Evolutionary conservation across 345 rosid species (phyloP).

Genomic region (Aethionema arabicum): DNA sequence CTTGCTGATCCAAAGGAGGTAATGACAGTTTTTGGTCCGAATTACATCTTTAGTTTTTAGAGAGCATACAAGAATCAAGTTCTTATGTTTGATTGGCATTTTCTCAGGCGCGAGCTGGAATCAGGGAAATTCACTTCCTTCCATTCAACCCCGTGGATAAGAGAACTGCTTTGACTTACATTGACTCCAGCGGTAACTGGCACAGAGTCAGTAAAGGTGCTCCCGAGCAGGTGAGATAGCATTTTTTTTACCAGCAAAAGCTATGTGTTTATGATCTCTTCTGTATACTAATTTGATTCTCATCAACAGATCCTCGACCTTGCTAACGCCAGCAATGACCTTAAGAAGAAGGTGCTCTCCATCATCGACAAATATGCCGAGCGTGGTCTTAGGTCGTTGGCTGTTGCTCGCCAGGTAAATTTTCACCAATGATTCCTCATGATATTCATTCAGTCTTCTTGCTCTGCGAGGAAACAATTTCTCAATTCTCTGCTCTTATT

Average conservation of each 20-base stretch:
- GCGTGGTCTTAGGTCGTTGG: slow-evolving; percentile 95
- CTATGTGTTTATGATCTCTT: background rate
- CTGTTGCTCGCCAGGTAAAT: slow-evolving; percentile 84
- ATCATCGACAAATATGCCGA: slow-evolving; percentile 93
- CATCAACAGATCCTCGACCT: slow-evolving; percentile 62
- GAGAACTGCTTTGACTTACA: slow-evolving; percentile 84
- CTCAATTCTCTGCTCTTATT: slow-evolving; percentile 5
- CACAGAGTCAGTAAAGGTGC: slow-evolving; percentile 88
- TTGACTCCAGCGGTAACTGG: slow-evolving; percentile 70
- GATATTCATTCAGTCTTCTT: slow-evolving; percentile 1
- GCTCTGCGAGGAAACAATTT: slow-evolving; percentile 12
- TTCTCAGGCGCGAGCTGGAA: slow-evolving; percentile 67
- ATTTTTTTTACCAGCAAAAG: slow-evolving; percentile 1
- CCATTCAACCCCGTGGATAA: slow-evolving; percentile 87
- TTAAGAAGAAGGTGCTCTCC: slow-evolving; percentile 67
- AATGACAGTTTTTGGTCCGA: background rate
- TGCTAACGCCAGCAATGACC: slow-evolving; percentile 76
- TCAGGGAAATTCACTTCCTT: slow-evolving; percentile 73
- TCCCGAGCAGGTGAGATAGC: slow-evolving; percentile 68
- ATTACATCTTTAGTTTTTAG: background rate
- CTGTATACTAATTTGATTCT: slow-evolving; percentile 22
- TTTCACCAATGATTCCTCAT: slow-evolving; percentile 16
- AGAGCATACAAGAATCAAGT: slow-evolving; percentile 8
- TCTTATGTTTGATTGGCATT: slow-evolving; percentile 20
- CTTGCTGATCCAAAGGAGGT: slow-evolving; percentile 92